Percentiles rank a stretch among this genome's conserved stretches.
Evolutionary conservation across 495 filamentous ascomycete genomes (phyloP).

Genomic region (Aspergillus saccharolyticus): DNA sequence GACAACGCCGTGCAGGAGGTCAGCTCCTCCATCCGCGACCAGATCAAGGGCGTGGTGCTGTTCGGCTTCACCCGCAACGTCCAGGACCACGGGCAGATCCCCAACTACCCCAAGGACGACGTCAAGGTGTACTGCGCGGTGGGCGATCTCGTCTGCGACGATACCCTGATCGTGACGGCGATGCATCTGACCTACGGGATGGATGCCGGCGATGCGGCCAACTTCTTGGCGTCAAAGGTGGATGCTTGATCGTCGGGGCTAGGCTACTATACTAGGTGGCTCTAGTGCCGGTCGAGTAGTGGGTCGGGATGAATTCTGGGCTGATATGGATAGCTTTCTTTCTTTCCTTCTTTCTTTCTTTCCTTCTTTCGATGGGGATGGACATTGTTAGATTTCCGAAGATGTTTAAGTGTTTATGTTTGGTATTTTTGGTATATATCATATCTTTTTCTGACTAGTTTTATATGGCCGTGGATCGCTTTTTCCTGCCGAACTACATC

Average conservation of each 20-base stretch:
- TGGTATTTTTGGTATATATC: no score
- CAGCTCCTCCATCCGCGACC: slow-evolving; percentile 27
- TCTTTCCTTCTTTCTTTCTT: no score
- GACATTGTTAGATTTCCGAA: no score
- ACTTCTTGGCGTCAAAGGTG: slow-evolving; percentile 15
- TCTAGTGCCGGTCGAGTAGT: no score
- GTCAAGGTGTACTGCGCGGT: slow-evolving; percentile 46
- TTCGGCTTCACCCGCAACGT: slow-evolving; percentile 55
- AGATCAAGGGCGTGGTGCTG: slow-evolving; percentile 47
- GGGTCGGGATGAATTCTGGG: no score
- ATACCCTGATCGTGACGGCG: slow-evolving; percentile 44
- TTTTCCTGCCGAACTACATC: no score
- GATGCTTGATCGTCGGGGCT: not conserved
- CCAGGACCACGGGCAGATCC: slow-evolving; percentile 43
- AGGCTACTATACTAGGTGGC: no score
- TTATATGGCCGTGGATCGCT: no score
- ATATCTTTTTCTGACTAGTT: no score
- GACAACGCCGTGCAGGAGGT: slow-evolving; percentile 43
- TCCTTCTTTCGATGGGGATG: no score
- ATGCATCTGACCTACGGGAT: slow-evolving; percentile 42
- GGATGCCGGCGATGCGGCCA: slow-evolving; percentile 18
- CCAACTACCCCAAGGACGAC: slow-evolving; percentile 39
- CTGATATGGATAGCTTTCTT: no score
- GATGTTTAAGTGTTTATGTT: no score
- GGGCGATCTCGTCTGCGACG: slow-evolving; percentile 48